These are phyloP conservation scores for Pueraria montana DNA, from an alignment of 306 rosid species.

Conservation along the genomic window DNA sequence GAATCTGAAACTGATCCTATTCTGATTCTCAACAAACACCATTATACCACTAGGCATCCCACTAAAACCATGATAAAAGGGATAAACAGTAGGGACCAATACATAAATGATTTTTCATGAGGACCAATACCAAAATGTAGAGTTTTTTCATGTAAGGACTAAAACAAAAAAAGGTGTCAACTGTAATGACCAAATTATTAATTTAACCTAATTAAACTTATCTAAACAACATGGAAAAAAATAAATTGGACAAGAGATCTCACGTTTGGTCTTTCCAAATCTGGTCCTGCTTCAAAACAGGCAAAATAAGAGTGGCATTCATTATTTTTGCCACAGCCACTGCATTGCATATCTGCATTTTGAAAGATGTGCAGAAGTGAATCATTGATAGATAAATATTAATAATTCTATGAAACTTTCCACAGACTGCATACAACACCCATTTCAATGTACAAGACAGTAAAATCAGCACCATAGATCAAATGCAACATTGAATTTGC, in stretches of 20 bases:
- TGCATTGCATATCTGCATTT: slow-evolving; percentile 96
- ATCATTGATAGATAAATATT: slow-evolving; percentile 38
- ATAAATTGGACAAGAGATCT: slow-evolving; percentile 53
- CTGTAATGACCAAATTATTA: not conserved
- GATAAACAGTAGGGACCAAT: not conserved
- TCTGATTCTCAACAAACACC: too few relatives aligned
- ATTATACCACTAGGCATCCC: not conserved
- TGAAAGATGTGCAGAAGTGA: slow-evolving; percentile 36
- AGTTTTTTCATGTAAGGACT: not conserved
- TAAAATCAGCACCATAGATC: slow-evolving; percentile 40
- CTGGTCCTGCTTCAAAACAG: slow-evolving; percentile 98
- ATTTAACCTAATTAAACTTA: slow-evolving; percentile 26
- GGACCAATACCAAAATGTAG: not conserved
- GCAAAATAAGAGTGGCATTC: slow-evolving; percentile 97
- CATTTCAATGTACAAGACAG: not conserved
- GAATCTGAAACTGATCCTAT: too few relatives aligned
- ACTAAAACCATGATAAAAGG: not conserved
- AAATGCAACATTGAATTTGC: slow-evolving; percentile 25
- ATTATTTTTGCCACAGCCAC: slow-evolving; percentile 98
- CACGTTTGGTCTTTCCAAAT: slow-evolving; percentile 99
- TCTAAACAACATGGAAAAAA: slow-evolving; percentile 35
- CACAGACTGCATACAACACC: not conserved
- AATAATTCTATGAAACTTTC: slow-evolving; percentile 6
- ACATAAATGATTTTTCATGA: not conserved
- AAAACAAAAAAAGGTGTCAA: not conserved